phyloP scores from a whole-genome alignment of 495 filamentous ascomycete species.

The Neurospora intermedia region DNA sequence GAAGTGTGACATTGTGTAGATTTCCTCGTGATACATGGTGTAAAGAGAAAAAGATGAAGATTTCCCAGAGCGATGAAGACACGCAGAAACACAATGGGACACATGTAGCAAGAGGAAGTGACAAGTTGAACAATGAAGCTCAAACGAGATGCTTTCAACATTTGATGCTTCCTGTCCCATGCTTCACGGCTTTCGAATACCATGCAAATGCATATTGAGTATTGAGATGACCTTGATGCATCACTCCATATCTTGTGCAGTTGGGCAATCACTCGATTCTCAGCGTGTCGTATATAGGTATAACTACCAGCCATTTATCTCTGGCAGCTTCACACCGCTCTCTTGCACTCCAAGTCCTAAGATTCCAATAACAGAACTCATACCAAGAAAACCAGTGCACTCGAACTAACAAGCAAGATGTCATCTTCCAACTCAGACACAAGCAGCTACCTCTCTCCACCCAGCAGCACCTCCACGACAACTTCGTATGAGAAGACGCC shows the following conservation, averaged over 20 bases:
- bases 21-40: rapidly evolving
- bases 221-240: neutral
- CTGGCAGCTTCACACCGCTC: too few relatives aligned
- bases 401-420: neutral
- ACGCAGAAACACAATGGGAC: too few relatives aligned
- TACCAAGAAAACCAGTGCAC: neutral
- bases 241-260: neutral
- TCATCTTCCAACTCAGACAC: neutral
- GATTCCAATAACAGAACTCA: neutral
- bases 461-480: neutral
- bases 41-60: neutral
- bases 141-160: neutral
- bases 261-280: neutral
- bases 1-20: neutral
- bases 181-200: neutral
- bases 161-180: neutral
- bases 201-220: neutral
- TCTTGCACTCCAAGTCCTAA: too few relatives aligned
- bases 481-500: neutral
- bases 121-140: neutral
- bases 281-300: neutral
- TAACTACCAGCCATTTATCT: neutral
- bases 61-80: too few relatives aligned
- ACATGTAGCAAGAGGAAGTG: neutral
- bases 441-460: neutral